These are phyloP conservation scores for Waitea zeae DNA, from an alignment of 1,284 basidiomycete species.

Conservation along the genomic window DNA sequence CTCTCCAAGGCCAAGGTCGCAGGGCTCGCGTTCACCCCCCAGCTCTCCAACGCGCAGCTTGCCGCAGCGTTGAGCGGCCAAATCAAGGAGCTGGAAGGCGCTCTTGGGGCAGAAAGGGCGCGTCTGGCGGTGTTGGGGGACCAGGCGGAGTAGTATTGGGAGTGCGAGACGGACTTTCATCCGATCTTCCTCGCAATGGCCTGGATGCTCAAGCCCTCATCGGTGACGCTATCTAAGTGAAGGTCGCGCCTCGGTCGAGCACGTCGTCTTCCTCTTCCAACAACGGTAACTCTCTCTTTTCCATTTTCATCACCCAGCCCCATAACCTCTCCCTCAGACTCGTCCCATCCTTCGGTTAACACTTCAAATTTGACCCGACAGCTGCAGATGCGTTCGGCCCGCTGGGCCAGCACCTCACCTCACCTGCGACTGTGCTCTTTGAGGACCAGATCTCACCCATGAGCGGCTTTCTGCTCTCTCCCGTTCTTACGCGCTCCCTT, in stretches of 20 bases:
- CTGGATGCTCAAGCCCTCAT: not conserved
- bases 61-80: constrained; percentile 17
- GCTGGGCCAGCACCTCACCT: too few species aligned
- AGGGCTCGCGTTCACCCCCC: constrained; percentile 57
- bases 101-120: constrained; percentile 28
- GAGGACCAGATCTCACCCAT: too few species aligned
- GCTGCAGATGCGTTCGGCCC: too few species aligned
- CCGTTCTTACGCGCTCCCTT: not conserved
- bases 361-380: too few species aligned
- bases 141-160: constrained; percentile 23
- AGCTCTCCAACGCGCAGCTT: constrained; percentile 55
- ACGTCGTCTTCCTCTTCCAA: too few species aligned
- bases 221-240: too few species aligned
- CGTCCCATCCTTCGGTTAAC: too few species aligned
- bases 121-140: constrained; percentile 30
- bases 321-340: not conserved
- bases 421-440: too few species aligned
- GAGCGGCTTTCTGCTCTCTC: not conserved
- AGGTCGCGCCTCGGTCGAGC: too few species aligned
- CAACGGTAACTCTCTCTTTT: not conserved
- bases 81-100: constrained; percentile 20
- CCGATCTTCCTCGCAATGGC: not conserved
- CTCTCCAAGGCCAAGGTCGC: constrained; percentile 52
- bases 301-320: not conserved
- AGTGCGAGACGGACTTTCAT: not conserved